These are phyloP conservation scores for Endogone sp. DNA, from an alignment of 192 early-diverging fungal genomes.

Conservation along the genomic window DNA sequence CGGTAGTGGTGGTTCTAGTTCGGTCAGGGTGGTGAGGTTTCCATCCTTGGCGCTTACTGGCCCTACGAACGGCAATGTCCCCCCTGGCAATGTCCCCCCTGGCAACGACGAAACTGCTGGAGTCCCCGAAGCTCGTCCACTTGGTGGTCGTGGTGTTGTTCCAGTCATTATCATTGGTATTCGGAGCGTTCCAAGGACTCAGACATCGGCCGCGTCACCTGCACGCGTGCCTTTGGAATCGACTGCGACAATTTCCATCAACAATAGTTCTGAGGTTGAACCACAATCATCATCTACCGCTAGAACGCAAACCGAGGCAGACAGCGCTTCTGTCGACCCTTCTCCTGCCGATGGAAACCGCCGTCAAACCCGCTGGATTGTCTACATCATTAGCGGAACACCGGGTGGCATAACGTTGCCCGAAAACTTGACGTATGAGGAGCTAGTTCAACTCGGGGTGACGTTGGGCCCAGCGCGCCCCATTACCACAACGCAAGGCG, in stretches of 20 bases:
- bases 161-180: slow-evolving; percentile 3
- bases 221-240: background rate
- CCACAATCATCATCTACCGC: no score
- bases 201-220: background rate
- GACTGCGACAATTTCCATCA: background rate
- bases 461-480: slow-evolving; percentile 33
- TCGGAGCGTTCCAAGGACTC: background rate
- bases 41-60: background rate
- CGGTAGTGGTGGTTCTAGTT: background rate
- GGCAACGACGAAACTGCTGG: background rate
- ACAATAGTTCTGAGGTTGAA: background rate
- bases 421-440: slow-evolving; percentile 29
- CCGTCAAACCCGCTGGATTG: slow-evolving; percentile 16
- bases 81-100: background rate
- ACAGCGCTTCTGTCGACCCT: background rate
- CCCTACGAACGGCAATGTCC: background rate
- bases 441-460: slow-evolving; percentile 16
- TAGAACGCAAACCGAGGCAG: background rate
- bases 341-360: background rate
- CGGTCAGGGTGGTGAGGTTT: background rate
- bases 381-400: slow-evolving; percentile 11
- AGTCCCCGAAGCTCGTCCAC: background rate
- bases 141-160: background rate
- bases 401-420: background rate
- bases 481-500: slow-evolving; percentile 38